Evolutionary conservation across 768 basidiomycete species (phyloP).

Genomic region (Podaxis sp.): DNA sequence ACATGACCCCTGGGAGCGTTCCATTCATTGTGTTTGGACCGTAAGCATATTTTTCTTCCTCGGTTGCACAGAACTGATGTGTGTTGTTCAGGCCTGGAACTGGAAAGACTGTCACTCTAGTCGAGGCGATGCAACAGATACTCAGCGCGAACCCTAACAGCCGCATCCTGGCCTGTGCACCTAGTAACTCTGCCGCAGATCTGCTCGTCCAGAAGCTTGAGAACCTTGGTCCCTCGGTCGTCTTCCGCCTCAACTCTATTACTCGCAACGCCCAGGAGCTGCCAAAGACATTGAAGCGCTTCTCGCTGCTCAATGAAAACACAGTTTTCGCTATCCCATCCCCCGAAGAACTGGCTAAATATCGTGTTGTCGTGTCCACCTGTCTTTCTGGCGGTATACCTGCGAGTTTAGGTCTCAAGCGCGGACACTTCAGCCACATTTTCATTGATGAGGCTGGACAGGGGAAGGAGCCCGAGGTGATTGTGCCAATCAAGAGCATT

Average conservation of each 20-base stretch:
- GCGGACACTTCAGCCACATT: constrained; percentile 60
- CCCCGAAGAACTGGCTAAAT: constrained; percentile 37
- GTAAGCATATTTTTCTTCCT: constrained; percentile 35
- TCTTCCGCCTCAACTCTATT: constrained; percentile 57
- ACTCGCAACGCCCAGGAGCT: constrained; percentile 39
- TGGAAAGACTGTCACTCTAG: constrained; percentile 66
- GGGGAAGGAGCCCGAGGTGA: constrained; percentile 57
- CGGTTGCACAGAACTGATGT: background rate
- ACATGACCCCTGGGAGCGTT: constrained; percentile 42
- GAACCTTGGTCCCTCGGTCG: constrained; percentile 30
- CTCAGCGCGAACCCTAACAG: constrained; percentile 38
- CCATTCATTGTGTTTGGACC: constrained; percentile 67
- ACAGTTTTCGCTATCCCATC: constrained; percentile 46
- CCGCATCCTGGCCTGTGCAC: constrained; percentile 62
- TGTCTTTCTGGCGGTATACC: constrained; percentile 54
- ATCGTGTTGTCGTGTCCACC: constrained; percentile 56
- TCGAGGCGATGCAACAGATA: constrained; percentile 63
- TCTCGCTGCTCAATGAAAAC: constrained; percentile 40
- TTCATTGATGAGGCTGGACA: constrained; percentile 70
- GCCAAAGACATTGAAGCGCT: constrained; percentile 35
- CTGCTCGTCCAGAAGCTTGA: constrained; percentile 47
- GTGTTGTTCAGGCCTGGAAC: constrained; percentile 50
- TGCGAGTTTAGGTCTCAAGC: constrained; percentile 43
- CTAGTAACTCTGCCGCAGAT: constrained; percentile 69
- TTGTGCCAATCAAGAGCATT: constrained; percentile 55